Percentiles rank a stretch among this genome's conserved stretches.
These are phyloP conservation scores for Westerdykella aurantiaca DNA, from an alignment of 2,329 filamentous ascomycete species.

Conservation along the genomic window DNA sequence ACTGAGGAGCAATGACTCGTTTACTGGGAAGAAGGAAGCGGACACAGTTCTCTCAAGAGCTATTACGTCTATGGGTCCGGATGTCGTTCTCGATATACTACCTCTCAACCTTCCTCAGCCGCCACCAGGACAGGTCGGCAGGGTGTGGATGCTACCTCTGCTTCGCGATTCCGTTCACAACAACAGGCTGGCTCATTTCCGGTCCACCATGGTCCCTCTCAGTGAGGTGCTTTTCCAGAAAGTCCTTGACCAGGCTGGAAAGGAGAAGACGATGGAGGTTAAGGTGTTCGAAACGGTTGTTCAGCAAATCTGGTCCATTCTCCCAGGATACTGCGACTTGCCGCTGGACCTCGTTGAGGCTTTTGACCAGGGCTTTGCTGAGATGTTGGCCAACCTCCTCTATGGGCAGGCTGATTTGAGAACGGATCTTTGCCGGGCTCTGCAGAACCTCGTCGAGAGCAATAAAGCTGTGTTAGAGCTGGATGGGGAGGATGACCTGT, in stretches of 20 bases:
- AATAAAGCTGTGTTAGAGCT: constrained; percentile 74
- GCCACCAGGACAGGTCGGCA: constrained; percentile 68
- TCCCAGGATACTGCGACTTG: constrained; percentile 92
- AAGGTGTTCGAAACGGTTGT: constrained; percentile 98
- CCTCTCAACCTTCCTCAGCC: constrained; percentile 81
- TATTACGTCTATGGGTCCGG: constrained; percentile 83
- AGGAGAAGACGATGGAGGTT: constrained; percentile 88
- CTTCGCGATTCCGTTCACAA: constrained; percentile 87
- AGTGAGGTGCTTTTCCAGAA: constrained; percentile 87
- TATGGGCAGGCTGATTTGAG: constrained; percentile 88
- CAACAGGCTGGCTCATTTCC: constrained; percentile 80
- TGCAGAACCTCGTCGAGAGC: constrained; percentile 85
- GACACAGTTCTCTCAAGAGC: constrained; percentile 86
- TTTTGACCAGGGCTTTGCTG: constrained; percentile 84
- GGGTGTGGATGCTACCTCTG: constrained; percentile 91
- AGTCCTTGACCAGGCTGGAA: constrained; percentile 73
- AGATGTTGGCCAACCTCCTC: constrained; percentile 82
- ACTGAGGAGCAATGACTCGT: constrained; percentile 78
- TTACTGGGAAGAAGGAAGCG: constrained; percentile 89
- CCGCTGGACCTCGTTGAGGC: constrained; percentile 65
- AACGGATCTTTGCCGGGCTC: constrained; percentile 76
- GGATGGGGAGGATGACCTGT: constrained; percentile 63
- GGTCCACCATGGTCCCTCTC: constrained; percentile 75
- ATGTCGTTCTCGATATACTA: constrained; percentile 72
- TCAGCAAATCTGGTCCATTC: constrained; percentile 87